These are phyloP conservation scores for Fraxinus greggii DNA, from an alignment of 305 asterid genomes.

Conservation along the genomic window DNA sequence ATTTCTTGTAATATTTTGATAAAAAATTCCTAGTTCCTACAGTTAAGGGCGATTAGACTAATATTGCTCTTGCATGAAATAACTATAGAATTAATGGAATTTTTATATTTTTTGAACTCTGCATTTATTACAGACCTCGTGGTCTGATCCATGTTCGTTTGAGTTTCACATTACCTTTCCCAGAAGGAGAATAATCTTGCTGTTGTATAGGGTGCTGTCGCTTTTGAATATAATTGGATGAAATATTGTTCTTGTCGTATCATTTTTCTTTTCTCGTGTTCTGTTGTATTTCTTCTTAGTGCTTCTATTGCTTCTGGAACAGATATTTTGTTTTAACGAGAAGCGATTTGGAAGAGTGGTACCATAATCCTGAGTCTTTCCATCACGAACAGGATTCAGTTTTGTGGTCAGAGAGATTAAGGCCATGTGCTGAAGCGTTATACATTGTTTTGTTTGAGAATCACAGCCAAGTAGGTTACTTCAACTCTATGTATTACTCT, in stretches of 20 bases:
- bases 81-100: background rate
- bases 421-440: slow-evolving; percentile 97
- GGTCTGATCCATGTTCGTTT: background rate
- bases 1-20: background rate
- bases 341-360: slow-evolving; percentile 89
- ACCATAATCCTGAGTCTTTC: slow-evolving; percentile 79
- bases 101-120: background rate
- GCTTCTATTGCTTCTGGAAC: slow-evolving; percentile 33
- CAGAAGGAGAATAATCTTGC: background rate
- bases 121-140: background rate
- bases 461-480: slow-evolving; percentile 70
- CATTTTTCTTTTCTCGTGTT: background rate
- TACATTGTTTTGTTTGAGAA: slow-evolving; percentile 91
- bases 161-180: background rate
- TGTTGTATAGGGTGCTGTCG: slow-evolving; percentile 1
- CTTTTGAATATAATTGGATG: background rate
- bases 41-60: background rate
- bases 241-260: background rate
- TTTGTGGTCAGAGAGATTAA: slow-evolving; percentile 89
- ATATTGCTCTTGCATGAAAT: background rate
- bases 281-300: slow-evolving; percentile 17
- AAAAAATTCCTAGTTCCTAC: background rate
- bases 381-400: slow-evolving; percentile 94
- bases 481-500: slow-evolving; percentile 21
- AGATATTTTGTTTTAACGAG: slow-evolving; percentile 89